Evolutionary conservation across 345 rosid genomes (phyloP), one percentile per base, ranked within the genome.

Genomic region (Geranium rotundifolium): DNA sequence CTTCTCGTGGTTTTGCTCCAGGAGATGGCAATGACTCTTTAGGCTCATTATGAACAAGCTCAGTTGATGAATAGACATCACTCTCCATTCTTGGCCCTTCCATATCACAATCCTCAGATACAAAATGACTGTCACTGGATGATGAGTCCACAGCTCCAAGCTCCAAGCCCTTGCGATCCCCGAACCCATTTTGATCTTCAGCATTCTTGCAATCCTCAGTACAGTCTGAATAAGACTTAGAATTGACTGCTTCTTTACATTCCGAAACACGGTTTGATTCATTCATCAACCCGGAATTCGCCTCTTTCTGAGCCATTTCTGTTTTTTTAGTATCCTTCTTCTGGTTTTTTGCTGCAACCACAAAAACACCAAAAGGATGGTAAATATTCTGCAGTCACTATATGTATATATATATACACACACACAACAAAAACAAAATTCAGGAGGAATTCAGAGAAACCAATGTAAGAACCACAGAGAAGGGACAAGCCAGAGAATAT

Each of bases 271-370:
- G 49, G 71, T 34, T 59, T 2, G 8, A 54, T 37, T 69, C 67
- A 31, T 61, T 68, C 19, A 63, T 62, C 58, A 63, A 72, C 70
- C 37, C 67, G 67, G 69, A 61, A 29, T 67, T 68, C 29, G 65
- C 60, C 61, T 75, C 80, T 34, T 34, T 1, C 41, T 4, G 41
- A 4, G 6, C 41, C 10, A 8, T 4, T 8, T 34, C 41, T 34
- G 7, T 34, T 4, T 8, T 34, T 8, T 34, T 34, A 64, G 76
- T 63, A 65, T 71, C 66, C 19, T 69, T 60, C 63, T 39, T 83
- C 50, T 64, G 69, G 37, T 29, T 67, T 79, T 91, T 91, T 0
- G 82, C 96, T 88, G 84, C 69, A 77, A 8, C 41, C 60, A 19
- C 60, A 57, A 20, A 57, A 20, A 29, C 19, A 20, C 15, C 5